These are phyloP conservation scores for Neopestalotiopsis sp. DNA, from an alignment of 2,329 filamentous ascomycete genomes.

Conservation along the genomic window DNA sequence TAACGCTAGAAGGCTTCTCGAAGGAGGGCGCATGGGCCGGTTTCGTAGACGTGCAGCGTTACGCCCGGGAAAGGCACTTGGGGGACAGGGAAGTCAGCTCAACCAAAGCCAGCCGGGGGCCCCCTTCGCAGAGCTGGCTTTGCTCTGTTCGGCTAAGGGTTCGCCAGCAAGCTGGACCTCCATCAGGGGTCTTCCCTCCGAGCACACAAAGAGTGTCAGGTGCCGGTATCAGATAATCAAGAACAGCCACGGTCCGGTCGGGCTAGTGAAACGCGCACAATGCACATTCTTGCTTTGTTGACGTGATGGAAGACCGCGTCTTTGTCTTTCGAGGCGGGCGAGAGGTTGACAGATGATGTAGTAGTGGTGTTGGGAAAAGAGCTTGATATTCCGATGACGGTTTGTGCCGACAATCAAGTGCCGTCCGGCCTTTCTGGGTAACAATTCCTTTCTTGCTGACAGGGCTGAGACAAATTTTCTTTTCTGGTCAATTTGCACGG, in stretches of 20 bases:
- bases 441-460: background rate
- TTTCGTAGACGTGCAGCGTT: background rate
- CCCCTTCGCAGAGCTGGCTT: background rate
- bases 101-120: background rate
- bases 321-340: background rate
- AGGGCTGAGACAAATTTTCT: background rate
- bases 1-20: constrained; percentile 12
- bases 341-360: background rate
- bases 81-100: background rate
- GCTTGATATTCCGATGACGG: background rate
- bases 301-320: background rate
- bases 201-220: background rate
- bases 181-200: background rate
- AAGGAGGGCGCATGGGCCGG: constrained; percentile 1
- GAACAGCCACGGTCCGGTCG: constrained; percentile 2
- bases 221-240: constrained; percentile 3
- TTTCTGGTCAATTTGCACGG: background rate
- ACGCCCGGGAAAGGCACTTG: background rate
- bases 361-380: background rate
- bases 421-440: background rate
- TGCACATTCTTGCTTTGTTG: background rate
- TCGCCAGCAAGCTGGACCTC: background rate
- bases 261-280: constrained; percentile 9
- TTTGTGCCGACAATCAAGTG: background rate
- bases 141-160: background rate